These are phyloP conservation scores for Oryza meyeriana DNA, from an alignment of 176 grass and related monocot species.

Conservation along the genomic window DNA sequence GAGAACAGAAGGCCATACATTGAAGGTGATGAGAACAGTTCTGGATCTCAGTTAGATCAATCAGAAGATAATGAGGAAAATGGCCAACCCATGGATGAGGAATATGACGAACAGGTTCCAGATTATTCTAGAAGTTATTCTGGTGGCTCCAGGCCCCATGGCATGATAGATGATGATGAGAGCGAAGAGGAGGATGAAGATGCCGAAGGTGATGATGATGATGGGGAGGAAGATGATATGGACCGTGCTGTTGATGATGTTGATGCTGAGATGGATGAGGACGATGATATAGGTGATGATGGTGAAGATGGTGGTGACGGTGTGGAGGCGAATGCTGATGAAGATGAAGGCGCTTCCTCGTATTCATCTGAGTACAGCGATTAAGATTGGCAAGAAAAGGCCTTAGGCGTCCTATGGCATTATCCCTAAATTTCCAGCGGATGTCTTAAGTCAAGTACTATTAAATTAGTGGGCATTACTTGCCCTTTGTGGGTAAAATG, in stretches of 20 bases:
- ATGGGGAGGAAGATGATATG: conserved; percentile 51
- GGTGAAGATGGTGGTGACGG: conserved; percentile 39
- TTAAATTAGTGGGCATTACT: background rate
- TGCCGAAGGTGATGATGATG: conserved; percentile 47
- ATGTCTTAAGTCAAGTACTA: background rate
- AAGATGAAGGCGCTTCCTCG: conserved; percentile 52
- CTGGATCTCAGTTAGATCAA: conserved; percentile 44
- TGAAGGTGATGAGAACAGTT: conserved; percentile 57
- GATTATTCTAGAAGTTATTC: conserved; percentile 46
- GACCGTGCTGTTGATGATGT: conserved; percentile 35
- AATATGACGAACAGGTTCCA: conserved; percentile 55
- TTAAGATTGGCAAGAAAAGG: conserved; percentile 21
- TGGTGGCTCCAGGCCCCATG: conserved; percentile 28
- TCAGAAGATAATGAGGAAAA: conserved; percentile 64
- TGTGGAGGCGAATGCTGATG: conserved; percentile 39
- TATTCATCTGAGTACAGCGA: conserved; percentile 87
- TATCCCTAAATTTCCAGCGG: background rate
- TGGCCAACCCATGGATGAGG: conserved; percentile 56
- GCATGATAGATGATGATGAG: conserved; percentile 53
- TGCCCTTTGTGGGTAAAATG: background rate
- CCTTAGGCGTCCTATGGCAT: background rate
- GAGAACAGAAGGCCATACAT: conserved; percentile 44
- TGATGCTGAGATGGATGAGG: conserved; percentile 51
- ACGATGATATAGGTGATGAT: conserved; percentile 47
- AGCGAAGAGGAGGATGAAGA: conserved; percentile 59